These are phyloP conservation scores for Cyclotella atomus DNA, from an alignment of 108 stramenopile genomes.

Conservation along the genomic window DNA sequence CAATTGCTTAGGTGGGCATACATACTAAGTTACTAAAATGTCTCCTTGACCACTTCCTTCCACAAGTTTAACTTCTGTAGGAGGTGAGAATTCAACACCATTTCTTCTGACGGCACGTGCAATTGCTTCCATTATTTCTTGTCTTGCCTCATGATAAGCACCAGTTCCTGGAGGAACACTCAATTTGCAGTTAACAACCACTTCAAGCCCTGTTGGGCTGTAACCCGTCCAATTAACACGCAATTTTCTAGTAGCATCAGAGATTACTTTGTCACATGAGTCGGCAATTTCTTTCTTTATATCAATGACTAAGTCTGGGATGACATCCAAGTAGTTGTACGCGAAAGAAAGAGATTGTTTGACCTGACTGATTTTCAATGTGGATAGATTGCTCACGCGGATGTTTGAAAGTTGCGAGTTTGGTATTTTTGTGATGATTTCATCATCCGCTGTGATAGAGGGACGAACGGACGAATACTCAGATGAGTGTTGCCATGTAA, in stretches of 20 bases:
- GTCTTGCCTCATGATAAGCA: slow-evolving; percentile 54
- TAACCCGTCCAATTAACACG: slow-evolving; percentile 58
- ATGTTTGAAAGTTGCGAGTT: slow-evolving; percentile 59
- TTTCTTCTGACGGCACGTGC: slow-evolving; percentile 55
- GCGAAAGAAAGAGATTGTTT: slow-evolving; percentile 63
- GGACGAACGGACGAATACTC: too few species aligned
- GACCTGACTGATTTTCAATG: slow-evolving; percentile 62
- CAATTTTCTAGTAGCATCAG: slow-evolving; percentile 65
- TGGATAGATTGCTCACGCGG: slow-evolving; percentile 57
- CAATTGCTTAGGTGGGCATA: too few species aligned
- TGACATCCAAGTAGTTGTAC: slow-evolving; percentile 61
- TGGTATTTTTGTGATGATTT: slow-evolving; percentile 60
- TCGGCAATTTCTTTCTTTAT: slow-evolving; percentile 61
- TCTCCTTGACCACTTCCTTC: too few species aligned
- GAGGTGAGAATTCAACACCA: slow-evolving; percentile 39
- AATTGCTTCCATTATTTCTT: slow-evolving; percentile 61
- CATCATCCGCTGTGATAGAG: slow-evolving; percentile 36
- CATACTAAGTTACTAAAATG: too few species aligned
- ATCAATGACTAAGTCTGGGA: slow-evolving; percentile 54
- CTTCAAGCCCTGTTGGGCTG: slow-evolving; percentile 49
- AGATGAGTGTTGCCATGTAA: too few species aligned
- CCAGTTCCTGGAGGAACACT: slow-evolving; percentile 48
- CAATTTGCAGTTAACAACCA: slow-evolving; percentile 61
- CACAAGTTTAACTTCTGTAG: slow-evolving; percentile 12
- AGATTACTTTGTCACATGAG: slow-evolving; percentile 63